Evolutionary conservation across 441 rosid species (phyloP).

Genomic region (Gossypium lobatum): DNA sequence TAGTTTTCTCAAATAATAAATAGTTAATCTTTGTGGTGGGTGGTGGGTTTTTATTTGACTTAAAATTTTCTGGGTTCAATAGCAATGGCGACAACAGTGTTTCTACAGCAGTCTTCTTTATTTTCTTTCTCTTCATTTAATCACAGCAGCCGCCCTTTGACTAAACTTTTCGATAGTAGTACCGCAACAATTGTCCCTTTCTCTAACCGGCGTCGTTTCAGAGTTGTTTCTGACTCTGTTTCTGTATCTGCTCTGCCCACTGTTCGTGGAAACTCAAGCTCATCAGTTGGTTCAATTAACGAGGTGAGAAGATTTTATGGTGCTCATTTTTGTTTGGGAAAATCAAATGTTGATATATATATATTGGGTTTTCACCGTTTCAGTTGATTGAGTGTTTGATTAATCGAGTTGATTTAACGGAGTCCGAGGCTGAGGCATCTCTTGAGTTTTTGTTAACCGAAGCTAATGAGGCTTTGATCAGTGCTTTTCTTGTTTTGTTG

Average conservation of each 20-base stretch:
- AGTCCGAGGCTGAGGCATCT: constrained; percentile 68
- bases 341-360: no score
- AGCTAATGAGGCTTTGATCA: constrained; percentile 55
- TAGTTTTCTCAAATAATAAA: no score
- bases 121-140: constrained; percentile 17
- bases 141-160: not conserved
- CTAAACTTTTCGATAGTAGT: constrained; percentile 12
- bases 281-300: constrained; percentile 38
- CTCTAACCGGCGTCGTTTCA: not conserved
- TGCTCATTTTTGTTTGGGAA: not conserved
- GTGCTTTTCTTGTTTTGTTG: constrained; percentile 81
- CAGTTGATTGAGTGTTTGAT: constrained; percentile 81
- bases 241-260: constrained; percentile 21
- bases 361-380: not conserved
- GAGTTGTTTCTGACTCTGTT: not conserved
- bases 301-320: constrained; percentile 30
- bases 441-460: constrained; percentile 56
- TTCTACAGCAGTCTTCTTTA: not conserved
- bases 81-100: constrained; percentile 10
- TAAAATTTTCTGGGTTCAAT: not conserved
- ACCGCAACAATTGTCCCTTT: not conserved
- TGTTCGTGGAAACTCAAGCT: constrained; percentile 21
- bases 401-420: constrained; percentile 60
- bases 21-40: no score
- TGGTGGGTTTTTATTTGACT: not conserved